A percentile compares a stretch with the other conserved stretches of the same genome.
These are phyloP conservation scores for Monosporascus ibericus DNA, from an alignment of 2,329 filamentous ascomycete genomes.

Conservation along the genomic window DNA sequence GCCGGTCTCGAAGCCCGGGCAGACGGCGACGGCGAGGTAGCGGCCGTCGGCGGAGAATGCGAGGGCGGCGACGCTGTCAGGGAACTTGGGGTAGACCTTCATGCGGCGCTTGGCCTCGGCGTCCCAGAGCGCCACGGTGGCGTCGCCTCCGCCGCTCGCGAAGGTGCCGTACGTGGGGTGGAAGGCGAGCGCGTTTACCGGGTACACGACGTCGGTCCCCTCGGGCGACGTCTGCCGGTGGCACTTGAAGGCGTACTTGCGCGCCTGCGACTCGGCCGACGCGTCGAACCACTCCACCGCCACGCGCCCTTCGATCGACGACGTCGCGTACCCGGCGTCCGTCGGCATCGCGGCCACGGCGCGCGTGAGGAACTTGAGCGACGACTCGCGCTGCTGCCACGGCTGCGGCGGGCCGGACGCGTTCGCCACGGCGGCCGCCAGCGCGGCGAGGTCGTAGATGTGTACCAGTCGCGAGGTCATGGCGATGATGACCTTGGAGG, in stretches of 20 bases:
- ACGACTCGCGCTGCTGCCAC: constrained; percentile 91
- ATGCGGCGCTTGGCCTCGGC: constrained; percentile 85
- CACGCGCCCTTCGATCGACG: constrained; percentile 88
- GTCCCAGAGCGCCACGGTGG: constrained; percentile 90
- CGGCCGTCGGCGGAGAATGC: constrained; percentile 73
- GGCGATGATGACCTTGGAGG: constrained; percentile 81
- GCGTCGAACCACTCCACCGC: constrained; percentile 98
- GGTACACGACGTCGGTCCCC: constrained; percentile 76
- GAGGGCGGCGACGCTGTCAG: constrained; percentile 70
- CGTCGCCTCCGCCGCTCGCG: constrained; percentile 83
- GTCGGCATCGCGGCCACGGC: constrained; percentile 95
- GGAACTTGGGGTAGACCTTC: constrained; percentile 80
- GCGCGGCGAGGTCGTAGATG: constrained; percentile 80
- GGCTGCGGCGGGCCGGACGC: constrained; percentile 52
- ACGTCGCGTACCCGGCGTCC: constrained; percentile 87
- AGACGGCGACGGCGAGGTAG: constrained; percentile 72
- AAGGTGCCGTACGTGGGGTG: constrained; percentile 81
- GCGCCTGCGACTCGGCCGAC: constrained; percentile 74
- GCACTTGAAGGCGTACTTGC: constrained; percentile 99
- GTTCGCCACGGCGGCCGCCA: constrained; percentile 50
- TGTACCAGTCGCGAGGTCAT: constrained; percentile 92
- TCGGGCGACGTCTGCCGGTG: constrained; percentile 70
- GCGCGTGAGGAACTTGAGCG: constrained; percentile 91
- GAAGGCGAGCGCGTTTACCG: constrained; percentile 84
- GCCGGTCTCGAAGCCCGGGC: constrained; percentile 82